Percentiles rank a stretch among this genome's conserved stretches.
Evolutionary conservation across 257 asterid species (phyloP).

Genomic region (Solanum sejunctum): DNA sequence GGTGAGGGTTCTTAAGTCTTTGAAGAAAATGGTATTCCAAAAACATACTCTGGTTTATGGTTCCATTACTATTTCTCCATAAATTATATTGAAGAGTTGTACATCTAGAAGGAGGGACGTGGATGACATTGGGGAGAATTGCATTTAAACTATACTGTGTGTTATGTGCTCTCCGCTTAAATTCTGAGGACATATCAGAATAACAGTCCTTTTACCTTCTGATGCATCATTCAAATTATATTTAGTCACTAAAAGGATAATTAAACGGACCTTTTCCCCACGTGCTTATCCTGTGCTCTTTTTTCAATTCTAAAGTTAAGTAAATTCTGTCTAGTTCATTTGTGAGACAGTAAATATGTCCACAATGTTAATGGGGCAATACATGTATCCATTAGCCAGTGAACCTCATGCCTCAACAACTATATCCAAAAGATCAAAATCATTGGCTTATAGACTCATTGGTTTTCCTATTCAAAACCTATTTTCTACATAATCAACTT

Average conservation of each 20-base stretch:
- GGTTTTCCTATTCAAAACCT: not conserved
- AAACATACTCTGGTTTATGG: not conserved
- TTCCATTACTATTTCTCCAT: not conserved
- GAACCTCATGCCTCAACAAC: not conserved
- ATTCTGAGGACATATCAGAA: not conserved
- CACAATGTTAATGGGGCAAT: not conserved
- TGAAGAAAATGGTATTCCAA: not conserved
- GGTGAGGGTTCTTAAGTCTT: not conserved
- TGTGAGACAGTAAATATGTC: not conserved
- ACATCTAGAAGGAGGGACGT: not conserved
- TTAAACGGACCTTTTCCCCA: not conserved
- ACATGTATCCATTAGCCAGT: not conserved
- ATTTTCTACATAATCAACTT: not conserved
- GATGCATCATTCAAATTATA: not conserved
- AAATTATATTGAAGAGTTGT: not conserved
- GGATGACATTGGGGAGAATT: not conserved
- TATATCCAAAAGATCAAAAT: not conserved
- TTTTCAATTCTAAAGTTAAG: not conserved
- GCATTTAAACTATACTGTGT: not conserved
- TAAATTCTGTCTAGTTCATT: not conserved
- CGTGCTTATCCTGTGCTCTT: not conserved
- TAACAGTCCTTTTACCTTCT: not conserved
- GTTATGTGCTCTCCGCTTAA: not conserved
- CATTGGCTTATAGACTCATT: not conserved
- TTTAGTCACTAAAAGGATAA: not conserved